Base-by-base conservation (phyloP, 192 early-diverging fungal species). In the Backusella mclennaniae region DNA sequence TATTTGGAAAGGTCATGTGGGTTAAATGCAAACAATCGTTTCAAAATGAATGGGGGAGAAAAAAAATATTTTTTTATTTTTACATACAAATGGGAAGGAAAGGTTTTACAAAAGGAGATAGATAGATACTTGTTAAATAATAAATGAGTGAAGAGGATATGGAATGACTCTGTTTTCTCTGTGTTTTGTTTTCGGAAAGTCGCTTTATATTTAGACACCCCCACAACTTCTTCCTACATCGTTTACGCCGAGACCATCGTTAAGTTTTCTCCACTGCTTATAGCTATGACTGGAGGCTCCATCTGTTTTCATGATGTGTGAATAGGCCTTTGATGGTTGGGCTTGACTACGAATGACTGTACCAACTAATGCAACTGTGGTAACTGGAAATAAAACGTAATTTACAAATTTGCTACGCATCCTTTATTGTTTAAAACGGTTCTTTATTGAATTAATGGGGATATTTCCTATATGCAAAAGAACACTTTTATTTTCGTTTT, bases 161-260 rank as follows among this genome's bases (percentile, higher is more conserved):
- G 26, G 21, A 63, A 29, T 26, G 23, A 63, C 3, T 59, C 23
- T 63, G 56, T 9, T 59, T 26, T 63, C 38, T 39, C 11, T 33
- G 33, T 33, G 31, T 23, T 26, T 59, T 59, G 21, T 59, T 59
- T 59, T 59, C 9, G 21, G 23, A 26, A 26, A 11, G 11, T 23
- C 17, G 29, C n/a, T 41, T n/a, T 21, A 11, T 41, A 17, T 75
- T 73, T 75, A 84, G 8, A 84, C 69, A 52, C 83, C 83, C 67
- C 83, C 83, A 66, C 80, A 79, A 39, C 78, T 80, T 52, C 83
- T 74, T 21, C 74, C 69, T 35, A 84, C 83, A 78, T 82, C 83
- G 31, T 66, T 66, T 12, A 75, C 59, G 38, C 80, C 80, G 35
- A 82, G 39, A 29, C 83, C 83, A 36, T 81, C 78, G 38, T 84